A percentile compares a stretch with the other conserved stretches of the same genome.
Conservation (phyloP, 1,139 yeast genomes). For the Blastobotrys petasosporus region DNA sequence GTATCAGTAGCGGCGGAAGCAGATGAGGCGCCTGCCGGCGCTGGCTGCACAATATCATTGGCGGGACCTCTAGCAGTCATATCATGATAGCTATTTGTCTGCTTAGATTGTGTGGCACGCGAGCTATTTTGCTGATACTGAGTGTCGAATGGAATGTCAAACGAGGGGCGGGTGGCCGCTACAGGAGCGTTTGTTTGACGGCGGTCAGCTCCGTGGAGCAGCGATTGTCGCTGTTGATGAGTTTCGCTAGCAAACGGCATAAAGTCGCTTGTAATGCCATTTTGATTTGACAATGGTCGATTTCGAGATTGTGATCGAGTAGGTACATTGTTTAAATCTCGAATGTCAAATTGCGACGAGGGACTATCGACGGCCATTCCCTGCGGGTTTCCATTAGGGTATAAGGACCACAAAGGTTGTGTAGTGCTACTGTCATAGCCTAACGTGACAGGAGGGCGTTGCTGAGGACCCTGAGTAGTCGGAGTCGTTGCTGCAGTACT, state of each 20-base stretch:
- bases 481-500: no score
- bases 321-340: no score
- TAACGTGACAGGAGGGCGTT: no score
- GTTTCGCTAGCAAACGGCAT: slow-evolving; percentile 24
- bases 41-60: slow-evolving; percentile 1
- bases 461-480: no score
- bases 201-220: slow-evolving; percentile 15
- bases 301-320: no score
- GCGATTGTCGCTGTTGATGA: slow-evolving; percentile 24
- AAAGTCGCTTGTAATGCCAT: slow-evolving; percentile 11
- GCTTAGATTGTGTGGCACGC: neutral
- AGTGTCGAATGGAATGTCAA: neutral
- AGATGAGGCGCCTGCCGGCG: slow-evolving; percentile 10
- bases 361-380: no score
- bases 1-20: slow-evolving; percentile 9
- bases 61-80: slow-evolving; percentile 11
- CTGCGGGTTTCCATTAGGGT: slow-evolving; percentile 11
- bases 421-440: slow-evolving; percentile 6
- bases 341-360: no score
- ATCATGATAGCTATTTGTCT: neutral
- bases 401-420: slow-evolving; percentile 22
- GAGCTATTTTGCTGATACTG: neutral
- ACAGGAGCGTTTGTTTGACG: slow-evolving; percentile 4
- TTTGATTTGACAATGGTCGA: no score
- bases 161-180: neutral